These are phyloP conservation scores for Starmerella geochares DNA, from an alignment of 805 yeast species.

Conservation along the genomic window DNA sequence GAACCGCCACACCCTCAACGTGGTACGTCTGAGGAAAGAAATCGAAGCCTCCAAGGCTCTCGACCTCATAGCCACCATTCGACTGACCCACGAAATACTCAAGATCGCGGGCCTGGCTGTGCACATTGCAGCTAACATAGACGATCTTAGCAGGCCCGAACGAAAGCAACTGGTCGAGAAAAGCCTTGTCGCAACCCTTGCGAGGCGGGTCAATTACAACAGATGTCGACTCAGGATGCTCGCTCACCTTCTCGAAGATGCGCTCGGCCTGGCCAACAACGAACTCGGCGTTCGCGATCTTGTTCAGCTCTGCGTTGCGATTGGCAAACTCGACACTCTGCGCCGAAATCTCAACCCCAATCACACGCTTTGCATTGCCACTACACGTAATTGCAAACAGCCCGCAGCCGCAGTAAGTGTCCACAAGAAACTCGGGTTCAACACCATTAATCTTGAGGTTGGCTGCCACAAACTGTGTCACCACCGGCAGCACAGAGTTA, in stretches of 20 bases:
- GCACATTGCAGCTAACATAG: slow-evolving; percentile 95
- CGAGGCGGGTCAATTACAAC: slow-evolving; percentile 95
- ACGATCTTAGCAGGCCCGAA: slow-evolving; percentile 79
- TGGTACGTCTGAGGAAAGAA: slow-evolving; percentile 94
- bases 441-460: slow-evolving; percentile 41
- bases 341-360: slow-evolving; percentile 90
- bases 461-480: slow-evolving; percentile 68
- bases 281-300: slow-evolving; percentile 67
- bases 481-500: slow-evolving; percentile 76
- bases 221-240: slow-evolving; percentile 67
- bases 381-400: slow-evolving; percentile 82
- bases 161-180: slow-evolving; percentile 71
- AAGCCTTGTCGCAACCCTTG: slow-evolving; percentile 87
- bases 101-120: slow-evolving; percentile 90
- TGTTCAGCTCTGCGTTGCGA: slow-evolving; percentile 65
- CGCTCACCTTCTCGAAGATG: slow-evolving; percentile 54
- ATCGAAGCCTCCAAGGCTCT: slow-evolving; percentile 85
- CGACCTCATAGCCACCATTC: slow-evolving; percentile 48
- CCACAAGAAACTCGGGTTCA: slow-evolving; percentile 62
- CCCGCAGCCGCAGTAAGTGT: slow-evolving; percentile 95
- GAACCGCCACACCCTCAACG: slow-evolving; percentile 78
- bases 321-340: slow-evolving; percentile 84
- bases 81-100: slow-evolving; percentile 61
- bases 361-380: slow-evolving; percentile 64
- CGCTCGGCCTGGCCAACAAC: slow-evolving; percentile 88